Conservation (phyloP, 495 filamentous ascomycete genomes). For the Penicillium goetzii region DNA sequence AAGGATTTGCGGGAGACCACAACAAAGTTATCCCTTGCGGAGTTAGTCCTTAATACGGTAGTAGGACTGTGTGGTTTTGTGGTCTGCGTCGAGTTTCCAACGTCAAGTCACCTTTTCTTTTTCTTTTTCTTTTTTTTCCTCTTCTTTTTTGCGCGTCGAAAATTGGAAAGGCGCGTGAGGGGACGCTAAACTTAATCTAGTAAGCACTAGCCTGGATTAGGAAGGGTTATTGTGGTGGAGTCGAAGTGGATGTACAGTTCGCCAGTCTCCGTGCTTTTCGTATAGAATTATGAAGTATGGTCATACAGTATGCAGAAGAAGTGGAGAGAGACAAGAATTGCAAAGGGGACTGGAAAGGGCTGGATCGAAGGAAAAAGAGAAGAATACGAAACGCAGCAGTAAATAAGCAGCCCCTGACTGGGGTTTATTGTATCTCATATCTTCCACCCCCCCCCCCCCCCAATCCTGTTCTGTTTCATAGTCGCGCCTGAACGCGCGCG, state of each 20-base stretch:
- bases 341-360: not conserved
- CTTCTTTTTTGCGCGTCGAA: conserved; percentile 35
- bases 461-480: conserved; percentile 23
- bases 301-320: not conserved
- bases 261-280: not conserved
- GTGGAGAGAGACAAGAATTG: conserved; percentile 3
- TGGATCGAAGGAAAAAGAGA: not conserved
- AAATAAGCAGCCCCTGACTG: conserved; percentile 10
- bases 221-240: conserved; percentile 13
- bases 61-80: not conserved
- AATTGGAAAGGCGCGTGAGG: conserved; percentile 26
- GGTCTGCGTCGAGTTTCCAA: conserved; percentile 17
- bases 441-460: too few relatives aligned
- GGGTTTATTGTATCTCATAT: not conserved
- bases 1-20: conserved; percentile 1
- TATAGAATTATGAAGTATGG: not conserved
- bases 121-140: conserved; percentile 14
- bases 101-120: conserved; percentile 4
- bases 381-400: not conserved
- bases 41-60: not conserved
- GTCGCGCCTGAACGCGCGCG: conserved; percentile 26
- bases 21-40: conserved; percentile 27
- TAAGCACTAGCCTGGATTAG: conserved; percentile 27
- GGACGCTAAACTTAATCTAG: conserved; percentile 27
- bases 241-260: not conserved